phyloP scores from a whole-genome alignment of 345 rosid species.

The Leavenworthia alabamica region DNA sequence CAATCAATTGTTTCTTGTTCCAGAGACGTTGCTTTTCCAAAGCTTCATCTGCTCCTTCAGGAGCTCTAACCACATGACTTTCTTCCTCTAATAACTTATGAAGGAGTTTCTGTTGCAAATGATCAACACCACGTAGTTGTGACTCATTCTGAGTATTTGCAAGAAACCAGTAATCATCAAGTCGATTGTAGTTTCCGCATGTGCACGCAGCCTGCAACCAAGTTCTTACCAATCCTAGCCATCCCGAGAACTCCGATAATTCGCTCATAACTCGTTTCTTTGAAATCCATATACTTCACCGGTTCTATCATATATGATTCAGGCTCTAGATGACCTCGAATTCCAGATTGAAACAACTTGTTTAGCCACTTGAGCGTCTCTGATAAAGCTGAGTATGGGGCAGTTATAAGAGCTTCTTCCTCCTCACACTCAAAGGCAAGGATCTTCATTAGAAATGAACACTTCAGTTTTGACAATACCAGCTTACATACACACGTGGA shows the following conservation, averaged over 20 bases:
- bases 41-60: constrained; percentile 14
- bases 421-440: too few relatives aligned
- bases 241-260: constrained; percentile 26
- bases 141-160: constrained; percentile 2
- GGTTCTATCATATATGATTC: not conserved
- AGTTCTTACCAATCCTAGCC: constrained; percentile 25
- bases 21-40: not conserved
- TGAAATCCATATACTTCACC: not conserved
- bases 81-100: constrained; percentile 18
- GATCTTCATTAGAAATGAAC: too few relatives aligned
- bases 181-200: not conserved
- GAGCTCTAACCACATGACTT: constrained; percentile 17
- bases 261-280: not conserved
- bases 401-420: too few relatives aligned
- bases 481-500: too few relatives aligned
- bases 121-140: not conserved
- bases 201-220: constrained; percentile 1
- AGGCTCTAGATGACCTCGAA: constrained; percentile 7
- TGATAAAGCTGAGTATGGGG: too few relatives aligned
- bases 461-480: too few relatives aligned
- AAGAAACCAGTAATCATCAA: constrained; percentile 12
- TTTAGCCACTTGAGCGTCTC: constrained; percentile 9
- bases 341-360: constrained; percentile 18
- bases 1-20: constrained; percentile 12
- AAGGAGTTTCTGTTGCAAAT: constrained; percentile 12